Conservation (phyloP, 2,329 filamentous ascomycete species). For the Pyrenochaeta sp. region DNA sequence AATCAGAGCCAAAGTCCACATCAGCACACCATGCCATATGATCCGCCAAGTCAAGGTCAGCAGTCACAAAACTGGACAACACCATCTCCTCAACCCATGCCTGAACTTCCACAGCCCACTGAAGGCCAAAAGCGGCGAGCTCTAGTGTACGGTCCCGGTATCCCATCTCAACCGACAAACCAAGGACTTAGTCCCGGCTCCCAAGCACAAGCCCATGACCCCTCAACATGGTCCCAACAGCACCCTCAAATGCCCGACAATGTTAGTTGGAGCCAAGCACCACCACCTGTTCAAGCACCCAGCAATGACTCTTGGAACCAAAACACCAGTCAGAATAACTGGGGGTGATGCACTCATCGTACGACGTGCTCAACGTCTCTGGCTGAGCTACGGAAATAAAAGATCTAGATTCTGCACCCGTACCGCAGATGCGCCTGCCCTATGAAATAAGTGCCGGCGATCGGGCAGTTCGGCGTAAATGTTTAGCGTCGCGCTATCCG, state of each 20-base stretch:
- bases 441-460: no score
- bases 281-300: constrained; percentile 7
- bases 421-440: no score
- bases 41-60: constrained; percentile 16
- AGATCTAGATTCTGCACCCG: no score
- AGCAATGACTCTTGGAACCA: constrained; percentile 7
- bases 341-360: constrained; percentile 3
- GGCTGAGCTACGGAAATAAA: no score
- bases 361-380: no score
- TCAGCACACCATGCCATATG: constrained; percentile 19
- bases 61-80: constrained; percentile 28
- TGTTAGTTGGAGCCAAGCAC: constrained; percentile 8
- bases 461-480: no score
- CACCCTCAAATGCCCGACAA: constrained; percentile 5
- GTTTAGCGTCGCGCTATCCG: no score
- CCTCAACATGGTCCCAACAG: constrained; percentile 1
- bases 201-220: constrained; percentile 3
- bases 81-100: constrained; percentile 36
- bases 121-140: constrained; percentile 42
- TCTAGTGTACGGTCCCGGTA: constrained; percentile 36
- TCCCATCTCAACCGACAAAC: constrained; percentile 17
- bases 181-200: constrained; percentile 17
- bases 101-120: constrained; percentile 42
- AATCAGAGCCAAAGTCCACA: constrained; percentile 20
- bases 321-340: constrained; percentile 5